phyloP scores from a whole-genome alignment of 352 stramenopile genomes.

The Globisporangium alternatum region DNA sequence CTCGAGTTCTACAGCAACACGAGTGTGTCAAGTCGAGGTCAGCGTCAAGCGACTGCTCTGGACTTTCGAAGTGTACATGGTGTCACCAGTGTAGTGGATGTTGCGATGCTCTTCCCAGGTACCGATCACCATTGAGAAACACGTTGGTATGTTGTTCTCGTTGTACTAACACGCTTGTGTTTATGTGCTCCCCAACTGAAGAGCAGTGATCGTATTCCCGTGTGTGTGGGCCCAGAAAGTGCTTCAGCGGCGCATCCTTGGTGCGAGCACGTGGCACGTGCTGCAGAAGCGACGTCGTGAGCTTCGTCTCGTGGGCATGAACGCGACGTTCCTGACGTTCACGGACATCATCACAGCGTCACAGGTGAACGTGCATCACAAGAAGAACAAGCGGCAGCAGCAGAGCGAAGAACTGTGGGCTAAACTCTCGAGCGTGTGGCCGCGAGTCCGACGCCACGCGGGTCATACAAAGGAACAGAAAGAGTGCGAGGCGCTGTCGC shows the following conservation, averaged over 20 bases:
- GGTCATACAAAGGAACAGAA: constrained; percentile 7
- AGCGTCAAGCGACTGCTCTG: background rate
- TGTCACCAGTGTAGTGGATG: constrained; percentile 29
- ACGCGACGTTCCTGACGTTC: constrained; percentile 27
- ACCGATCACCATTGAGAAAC: background rate
- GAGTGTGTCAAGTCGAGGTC: background rate
- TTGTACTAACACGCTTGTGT: background rate
- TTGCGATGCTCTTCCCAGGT: constrained; percentile 62
- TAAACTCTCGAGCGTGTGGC: background rate
- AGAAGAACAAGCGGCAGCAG: constrained; percentile 5
- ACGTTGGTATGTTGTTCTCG: background rate
- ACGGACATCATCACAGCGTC: constrained; percentile 38
- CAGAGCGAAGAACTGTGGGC: background rate
- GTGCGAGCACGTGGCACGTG: constrained; percentile 41
- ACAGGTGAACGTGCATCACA: constrained; percentile 21
- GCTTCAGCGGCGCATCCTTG: constrained; percentile 43
- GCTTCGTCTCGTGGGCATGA: constrained; percentile 26
- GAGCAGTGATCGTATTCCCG: constrained; percentile 57
- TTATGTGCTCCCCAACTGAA: background rate
- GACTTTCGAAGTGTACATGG: constrained; percentile 30
- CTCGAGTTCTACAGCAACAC: constrained; percentile 23
- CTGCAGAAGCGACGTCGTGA: constrained; percentile 35
- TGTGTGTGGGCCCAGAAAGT: constrained; percentile 57
- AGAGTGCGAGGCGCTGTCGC: constrained; percentile 6
- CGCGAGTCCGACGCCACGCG: background rate